phyloP scores from a whole-genome alignment of 179 eudicot genomes.

The Patellifolia procumbens region DNA sequence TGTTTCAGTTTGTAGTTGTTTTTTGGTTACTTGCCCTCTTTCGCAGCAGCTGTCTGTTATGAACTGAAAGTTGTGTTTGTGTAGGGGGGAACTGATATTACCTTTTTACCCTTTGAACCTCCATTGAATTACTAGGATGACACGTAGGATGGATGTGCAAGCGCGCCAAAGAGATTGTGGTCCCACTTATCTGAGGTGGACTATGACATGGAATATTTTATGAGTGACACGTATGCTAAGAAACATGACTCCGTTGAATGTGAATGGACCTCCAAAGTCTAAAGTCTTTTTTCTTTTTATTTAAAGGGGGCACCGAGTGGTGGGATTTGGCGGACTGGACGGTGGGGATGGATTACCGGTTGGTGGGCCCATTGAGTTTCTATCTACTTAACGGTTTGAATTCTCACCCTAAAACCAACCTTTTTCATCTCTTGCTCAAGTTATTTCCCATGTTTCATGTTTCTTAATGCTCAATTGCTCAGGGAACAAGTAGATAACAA shows the following conservation, averaged over 20 bases:
- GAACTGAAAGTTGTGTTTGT: conserved; percentile 48
- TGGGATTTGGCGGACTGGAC: conserved; percentile 17
- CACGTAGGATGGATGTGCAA: conserved; percentile 30
- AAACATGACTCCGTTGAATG: conserved; percentile 1
- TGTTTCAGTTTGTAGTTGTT: background rate
- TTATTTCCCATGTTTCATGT: too few species aligned
- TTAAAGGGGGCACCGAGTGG: background rate
- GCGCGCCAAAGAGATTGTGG: conserved; percentile 25
- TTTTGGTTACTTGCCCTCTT: conserved; percentile 21
- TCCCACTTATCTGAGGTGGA: conserved; percentile 10
- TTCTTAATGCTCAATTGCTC: too few species aligned
- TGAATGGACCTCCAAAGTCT: background rate
- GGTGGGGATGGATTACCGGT: conserved; percentile 4
- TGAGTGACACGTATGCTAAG: background rate
- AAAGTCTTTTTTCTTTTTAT: background rate
- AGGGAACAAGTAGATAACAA: too few species aligned
- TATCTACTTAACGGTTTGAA: background rate
- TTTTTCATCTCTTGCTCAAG: background rate
- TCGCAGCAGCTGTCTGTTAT: conserved; percentile 65
- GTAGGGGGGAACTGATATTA: background rate
- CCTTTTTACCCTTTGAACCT: conserved; percentile 20
- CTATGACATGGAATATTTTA: conserved; percentile 5
- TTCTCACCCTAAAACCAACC: background rate
- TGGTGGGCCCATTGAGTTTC: background rate
- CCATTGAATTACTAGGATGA: conserved; percentile 13